phyloP scores from a whole-genome alignment of 305 asterid genomes.

The Solanum hybrid region DNA sequence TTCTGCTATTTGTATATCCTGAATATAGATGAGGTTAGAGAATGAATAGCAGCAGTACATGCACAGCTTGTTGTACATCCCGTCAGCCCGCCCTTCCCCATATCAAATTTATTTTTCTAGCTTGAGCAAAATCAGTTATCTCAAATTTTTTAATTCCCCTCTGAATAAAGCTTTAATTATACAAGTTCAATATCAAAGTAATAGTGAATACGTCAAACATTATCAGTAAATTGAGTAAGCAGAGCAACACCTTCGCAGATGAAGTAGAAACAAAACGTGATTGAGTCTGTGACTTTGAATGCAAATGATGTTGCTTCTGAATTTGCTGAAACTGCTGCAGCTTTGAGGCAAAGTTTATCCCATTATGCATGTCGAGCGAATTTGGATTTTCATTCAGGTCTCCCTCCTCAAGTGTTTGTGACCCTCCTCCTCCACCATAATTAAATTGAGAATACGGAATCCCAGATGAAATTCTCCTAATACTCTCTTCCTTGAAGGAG shows the following conservation, averaged over 20 bases:
- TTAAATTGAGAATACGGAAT: conserved; percentile 32
- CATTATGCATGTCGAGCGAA: conserved; percentile 31
- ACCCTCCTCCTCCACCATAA: conserved; percentile 19
- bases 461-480: conserved; percentile 39
- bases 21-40: conserved; percentile 10
- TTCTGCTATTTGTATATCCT: conserved; percentile 63
- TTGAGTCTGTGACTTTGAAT: conserved; percentile 39
- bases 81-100: not conserved
- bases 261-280: conserved; percentile 39
- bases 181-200: not conserved
- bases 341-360: conserved; percentile 56
- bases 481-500: conserved; percentile 60
- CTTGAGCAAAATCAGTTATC: not conserved
- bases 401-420: conserved; percentile 50
- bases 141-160: not conserved
- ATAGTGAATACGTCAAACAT: not conserved
- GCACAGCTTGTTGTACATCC: not conserved
- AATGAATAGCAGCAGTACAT: not conserved
- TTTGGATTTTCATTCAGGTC: conserved; percentile 38
- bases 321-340: conserved; percentile 66
- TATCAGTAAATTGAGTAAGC: not conserved
- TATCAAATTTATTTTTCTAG: not conserved
- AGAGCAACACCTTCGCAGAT: conserved; percentile 48
- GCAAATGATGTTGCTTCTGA: conserved; percentile 69
- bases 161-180: not conserved